Percentiles rank a stretch among this genome's conserved stretches.
These are phyloP conservation scores for Ceratobasidium sp. DNA, from an alignment of 1,284 basidiomycete species.

Conservation along the genomic window DNA sequence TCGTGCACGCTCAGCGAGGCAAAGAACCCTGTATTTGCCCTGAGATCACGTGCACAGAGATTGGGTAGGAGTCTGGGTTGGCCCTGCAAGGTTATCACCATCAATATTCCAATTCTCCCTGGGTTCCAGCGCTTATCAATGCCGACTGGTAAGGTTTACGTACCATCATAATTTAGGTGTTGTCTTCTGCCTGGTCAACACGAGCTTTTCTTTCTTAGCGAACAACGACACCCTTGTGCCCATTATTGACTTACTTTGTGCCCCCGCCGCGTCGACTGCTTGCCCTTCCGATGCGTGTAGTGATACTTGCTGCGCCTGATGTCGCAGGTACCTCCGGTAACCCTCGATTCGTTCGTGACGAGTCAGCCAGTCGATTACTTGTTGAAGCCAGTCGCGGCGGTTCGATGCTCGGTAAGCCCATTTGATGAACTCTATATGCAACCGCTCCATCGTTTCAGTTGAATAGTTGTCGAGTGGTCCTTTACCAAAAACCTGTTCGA, in stretches of 20 bases:
- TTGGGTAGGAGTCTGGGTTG: not conserved
- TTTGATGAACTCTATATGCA: slow-evolving; percentile 43
- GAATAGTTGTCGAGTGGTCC: slow-evolving; percentile 12
- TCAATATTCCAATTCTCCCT: not conserved
- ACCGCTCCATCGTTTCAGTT: slow-evolving; percentile 25
- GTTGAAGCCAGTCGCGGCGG: slow-evolving; percentile 16
- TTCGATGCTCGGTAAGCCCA: slow-evolving; percentile 42
- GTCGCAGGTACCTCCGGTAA: not conserved
- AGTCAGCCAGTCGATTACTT: slow-evolving; percentile 40
- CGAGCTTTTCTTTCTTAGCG: not conserved
- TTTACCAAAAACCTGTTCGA: not conserved
- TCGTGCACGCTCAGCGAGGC: no score
- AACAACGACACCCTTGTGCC: not conserved
- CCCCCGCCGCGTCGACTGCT: not conserved
- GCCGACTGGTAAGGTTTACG: not conserved
- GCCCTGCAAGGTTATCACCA: not conserved
- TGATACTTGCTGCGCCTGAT: not conserved
- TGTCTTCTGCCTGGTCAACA: not conserved
- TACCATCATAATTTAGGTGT: not conserved
- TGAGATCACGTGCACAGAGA: no score
- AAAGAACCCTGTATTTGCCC: no score
- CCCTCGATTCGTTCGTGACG: not conserved
- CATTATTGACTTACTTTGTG: not conserved
- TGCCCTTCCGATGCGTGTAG: not conserved
- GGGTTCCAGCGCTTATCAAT: not conserved